Conservation (phyloP, 176 grass and related monocot genomes). For the Carex parvula region DNA sequence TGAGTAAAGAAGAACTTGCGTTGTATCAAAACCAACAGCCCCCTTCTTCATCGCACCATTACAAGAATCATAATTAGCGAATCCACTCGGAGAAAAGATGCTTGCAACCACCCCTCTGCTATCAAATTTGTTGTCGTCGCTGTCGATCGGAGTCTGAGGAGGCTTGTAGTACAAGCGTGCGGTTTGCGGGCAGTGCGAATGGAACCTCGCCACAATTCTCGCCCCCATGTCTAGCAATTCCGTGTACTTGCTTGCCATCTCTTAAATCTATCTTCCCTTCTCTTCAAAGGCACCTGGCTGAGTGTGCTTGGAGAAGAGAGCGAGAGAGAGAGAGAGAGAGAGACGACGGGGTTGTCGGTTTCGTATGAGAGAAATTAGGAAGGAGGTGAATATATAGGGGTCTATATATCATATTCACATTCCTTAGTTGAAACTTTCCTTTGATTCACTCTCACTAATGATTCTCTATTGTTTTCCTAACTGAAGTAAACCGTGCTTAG, state of each 20-base stretch:
- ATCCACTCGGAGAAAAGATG: not conserved
- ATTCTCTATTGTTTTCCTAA: not conserved
- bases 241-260: conserved; percentile 45
- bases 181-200: conserved; percentile 73
- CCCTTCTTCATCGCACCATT: not conserved
- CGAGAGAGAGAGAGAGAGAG: not conserved
- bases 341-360: not conserved
- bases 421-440: not conserved
- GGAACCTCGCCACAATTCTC: conserved; percentile 59
- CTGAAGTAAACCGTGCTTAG: too few relatives aligned
- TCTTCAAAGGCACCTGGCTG: not conserved
- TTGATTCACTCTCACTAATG: not conserved
- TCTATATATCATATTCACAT: not conserved
- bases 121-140: not conserved
- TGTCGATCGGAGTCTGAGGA: conserved; percentile 23
- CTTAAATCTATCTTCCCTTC: not conserved
- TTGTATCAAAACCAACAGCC: conserved; percentile 15
- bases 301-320: not conserved
- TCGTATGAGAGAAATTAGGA: not conserved
- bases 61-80: not conserved
- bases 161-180: conserved; percentile 82
- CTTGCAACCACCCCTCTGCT: not conserved
- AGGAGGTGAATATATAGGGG: not conserved
- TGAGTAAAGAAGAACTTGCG: conserved; percentile 24
- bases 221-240: conserved; percentile 69